These are phyloP conservation scores for Amanita jacksonii DNA, from an alignment of 768 basidiomycete species.

Conservation along the genomic window DNA sequence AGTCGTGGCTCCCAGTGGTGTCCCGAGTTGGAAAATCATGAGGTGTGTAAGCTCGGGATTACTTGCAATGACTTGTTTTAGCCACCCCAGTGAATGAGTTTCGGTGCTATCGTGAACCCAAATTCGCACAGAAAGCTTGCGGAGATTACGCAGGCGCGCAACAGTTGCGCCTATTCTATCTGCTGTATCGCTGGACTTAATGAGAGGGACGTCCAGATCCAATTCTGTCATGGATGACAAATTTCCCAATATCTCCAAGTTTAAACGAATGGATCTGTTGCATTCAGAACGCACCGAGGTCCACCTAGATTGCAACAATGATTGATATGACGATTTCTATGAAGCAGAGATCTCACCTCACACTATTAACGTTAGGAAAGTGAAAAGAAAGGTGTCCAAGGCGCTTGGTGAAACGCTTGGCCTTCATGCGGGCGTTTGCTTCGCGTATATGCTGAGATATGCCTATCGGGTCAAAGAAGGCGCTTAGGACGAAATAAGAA, in stretches of 20 bases:
- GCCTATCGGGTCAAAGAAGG: too few relatives aligned
- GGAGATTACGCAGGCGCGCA: not conserved
- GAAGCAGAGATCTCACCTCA: not conserved
- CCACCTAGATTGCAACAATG: too few relatives aligned
- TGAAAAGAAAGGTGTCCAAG: not conserved
- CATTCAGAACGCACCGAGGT: not conserved
- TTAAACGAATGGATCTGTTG: not conserved
- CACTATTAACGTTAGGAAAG: not conserved
- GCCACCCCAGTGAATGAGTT: not conserved
- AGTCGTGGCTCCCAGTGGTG: not conserved
- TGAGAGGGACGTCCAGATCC: not conserved
- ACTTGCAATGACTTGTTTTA: not conserved
- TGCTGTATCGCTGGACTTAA: too few relatives aligned
- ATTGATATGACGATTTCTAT: too few relatives aligned
- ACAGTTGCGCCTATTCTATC: not conserved
- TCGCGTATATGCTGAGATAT: not conserved
- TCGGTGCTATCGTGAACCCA: too few relatives aligned
- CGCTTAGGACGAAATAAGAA: too few relatives aligned
- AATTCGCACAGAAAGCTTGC: not conserved
- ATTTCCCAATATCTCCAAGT: not conserved
- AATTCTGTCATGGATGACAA: not conserved
- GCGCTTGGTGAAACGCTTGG: not conserved
- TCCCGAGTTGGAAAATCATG: not conserved
- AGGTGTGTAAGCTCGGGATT: not conserved
- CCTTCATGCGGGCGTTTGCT: not conserved